Conservation (phyloP, 495 filamentous ascomycete genomes). For the Achaetomiella virescens region DNA sequence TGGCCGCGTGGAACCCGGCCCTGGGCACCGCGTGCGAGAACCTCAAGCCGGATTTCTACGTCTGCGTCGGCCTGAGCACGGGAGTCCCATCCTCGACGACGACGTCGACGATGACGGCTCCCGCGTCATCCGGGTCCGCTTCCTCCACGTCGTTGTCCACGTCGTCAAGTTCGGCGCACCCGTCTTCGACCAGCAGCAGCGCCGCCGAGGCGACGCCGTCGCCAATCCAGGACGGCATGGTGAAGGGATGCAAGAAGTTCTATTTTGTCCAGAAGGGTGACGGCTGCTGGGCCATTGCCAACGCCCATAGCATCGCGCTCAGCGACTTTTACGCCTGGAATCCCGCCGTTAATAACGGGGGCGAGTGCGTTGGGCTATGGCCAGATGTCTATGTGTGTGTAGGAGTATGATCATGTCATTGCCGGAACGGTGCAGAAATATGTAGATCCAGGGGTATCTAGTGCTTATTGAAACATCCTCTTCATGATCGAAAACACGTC, state of each 20-base stretch:
- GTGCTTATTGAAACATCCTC: too few species aligned
- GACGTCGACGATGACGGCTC: not conserved
- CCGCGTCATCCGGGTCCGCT: too few species aligned
- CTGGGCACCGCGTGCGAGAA: not conserved
- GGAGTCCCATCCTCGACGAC: not conserved
- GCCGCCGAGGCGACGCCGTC: not conserved
- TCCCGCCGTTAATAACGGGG: too few species aligned
- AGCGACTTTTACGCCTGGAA: not conserved
- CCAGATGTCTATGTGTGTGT: too few species aligned
- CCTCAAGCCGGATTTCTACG: not conserved
- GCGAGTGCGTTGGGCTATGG: too few species aligned
- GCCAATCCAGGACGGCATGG: not conserved
- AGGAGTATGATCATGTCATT: too few species aligned
- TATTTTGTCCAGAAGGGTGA: not conserved
- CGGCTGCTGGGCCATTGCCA: constrained; percentile 2
- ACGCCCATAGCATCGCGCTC: not conserved
- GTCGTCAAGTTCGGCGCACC: too few species aligned
- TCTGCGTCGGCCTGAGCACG: not conserved
- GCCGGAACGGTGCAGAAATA: too few species aligned
- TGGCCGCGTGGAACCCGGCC: not conserved
- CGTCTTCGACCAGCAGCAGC: not conserved
- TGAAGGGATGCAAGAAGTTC: not conserved
- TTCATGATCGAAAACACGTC: too few species aligned
- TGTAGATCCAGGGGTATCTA: too few species aligned
- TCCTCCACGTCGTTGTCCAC: too few species aligned